phyloP scores from a whole-genome alignment of 371 early-diverging fungal genomes.

The Circinella minor region DNA sequence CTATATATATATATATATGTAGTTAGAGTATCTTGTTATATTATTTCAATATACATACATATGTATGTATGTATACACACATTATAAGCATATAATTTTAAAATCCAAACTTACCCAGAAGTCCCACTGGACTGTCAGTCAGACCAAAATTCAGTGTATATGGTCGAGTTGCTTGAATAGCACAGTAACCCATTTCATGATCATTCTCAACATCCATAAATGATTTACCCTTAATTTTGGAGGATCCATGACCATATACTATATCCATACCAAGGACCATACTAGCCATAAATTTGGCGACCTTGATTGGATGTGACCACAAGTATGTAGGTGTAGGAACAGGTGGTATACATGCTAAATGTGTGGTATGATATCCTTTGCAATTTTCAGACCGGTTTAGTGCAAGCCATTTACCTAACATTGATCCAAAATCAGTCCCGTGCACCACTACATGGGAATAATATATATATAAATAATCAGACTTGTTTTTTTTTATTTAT shows the following conservation, averaged over 20 bases:
- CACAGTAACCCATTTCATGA: conserved; percentile 54
- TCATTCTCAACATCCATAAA: conserved; percentile 31
- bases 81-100: no score
- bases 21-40: no score
- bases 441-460: conserved; percentile 28
- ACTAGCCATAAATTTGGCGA: conserved; percentile 34
- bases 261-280: conserved; percentile 30
- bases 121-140: conserved; percentile 63
- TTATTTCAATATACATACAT: no score
- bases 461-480: neutral
- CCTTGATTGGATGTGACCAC: conserved; percentile 31
- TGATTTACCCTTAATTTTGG: conserved; percentile 8
- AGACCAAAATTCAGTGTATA: conserved; percentile 64
- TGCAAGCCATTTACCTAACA: conserved; percentile 50
- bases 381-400: conserved; percentile 41
- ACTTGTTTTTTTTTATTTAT: no score
- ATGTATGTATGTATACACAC: no score
- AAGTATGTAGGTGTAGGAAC: conserved; percentile 30
- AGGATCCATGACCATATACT: conserved; percentile 26
- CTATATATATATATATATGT: conserved; percentile 13
- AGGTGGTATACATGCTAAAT: conserved; percentile 47
- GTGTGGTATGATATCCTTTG: conserved; percentile 47
- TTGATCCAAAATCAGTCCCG: conserved; percentile 63
- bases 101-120: conserved; percentile 31
- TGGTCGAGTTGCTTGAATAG: conserved; percentile 62